Base-by-base conservation (phyloP, 1,284 basidiomycete species). In the Ustilago shanxiensis region DNA sequence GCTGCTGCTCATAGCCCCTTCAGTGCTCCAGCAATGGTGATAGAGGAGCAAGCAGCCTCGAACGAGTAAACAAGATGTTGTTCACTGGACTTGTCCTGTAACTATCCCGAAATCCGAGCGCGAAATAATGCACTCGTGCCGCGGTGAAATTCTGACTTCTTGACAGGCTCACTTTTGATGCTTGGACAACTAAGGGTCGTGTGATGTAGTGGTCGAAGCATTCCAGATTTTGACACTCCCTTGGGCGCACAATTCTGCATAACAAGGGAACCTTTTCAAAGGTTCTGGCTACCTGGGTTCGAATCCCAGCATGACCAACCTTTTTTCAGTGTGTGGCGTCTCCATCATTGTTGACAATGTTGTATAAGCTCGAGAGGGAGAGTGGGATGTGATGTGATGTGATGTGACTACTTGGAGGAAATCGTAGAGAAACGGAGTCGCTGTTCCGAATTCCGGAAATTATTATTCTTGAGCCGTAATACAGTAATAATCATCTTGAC, bases 201-300 rank as follows among this genome's bases (percentile, higher is more conserved):
- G 64, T 72, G 57, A 62, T 72, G 64, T 63, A 66, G 63, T 52
- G 68, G 62, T 71, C 37, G 9, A 44, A 56, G 55, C 56, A 64
- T 45, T 52, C 54, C 58, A 52, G 59, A 44, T 56, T 58, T 58
- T 61, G 58, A 53, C 11, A 14, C 47, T n/a, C 14, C 26, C 47
- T 28, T 28, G 16, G 20, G 47, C 35, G 35, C 24, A 26, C 35
- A 28, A 10, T 28, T 57, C 37, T 20, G 22, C 35, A 41, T 28
- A 16, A 33, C 33, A 44, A 22, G 22, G 28, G 24, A 33, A 37
- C 26, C 20, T 14, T 4, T 37, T 31, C 6, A 60, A 61, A 51
- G 41, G 8, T 73, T 72, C 70, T 64, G 66, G 57, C 52, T 26
- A 73, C 71, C 71, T 68, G 65, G 66, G 55, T 73, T 73, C 66